Evolutionary conservation across 306 rosid species (phyloP).

Genomic region (Ormosia emarginata): DNA sequence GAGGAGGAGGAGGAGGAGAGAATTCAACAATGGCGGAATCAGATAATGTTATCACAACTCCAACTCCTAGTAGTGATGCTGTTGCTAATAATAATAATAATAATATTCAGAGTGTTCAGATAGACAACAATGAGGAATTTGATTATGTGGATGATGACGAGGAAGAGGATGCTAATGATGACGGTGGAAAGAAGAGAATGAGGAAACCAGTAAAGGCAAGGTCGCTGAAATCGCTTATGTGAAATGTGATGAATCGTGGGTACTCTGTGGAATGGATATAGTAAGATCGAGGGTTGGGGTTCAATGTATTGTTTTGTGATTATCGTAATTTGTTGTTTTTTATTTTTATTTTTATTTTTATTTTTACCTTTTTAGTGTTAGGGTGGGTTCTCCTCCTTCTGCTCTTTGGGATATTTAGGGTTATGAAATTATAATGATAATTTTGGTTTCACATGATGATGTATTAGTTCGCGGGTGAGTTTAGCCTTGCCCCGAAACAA

Average conservation of each 20-base stretch:
- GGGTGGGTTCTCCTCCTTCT: not conserved
- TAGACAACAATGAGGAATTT: slow-evolving; percentile 21
- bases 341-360: not conserved
- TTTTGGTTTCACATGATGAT: slow-evolving; percentile 17
- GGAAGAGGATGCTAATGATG: slow-evolving; percentile 31
- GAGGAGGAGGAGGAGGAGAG: not conserved
- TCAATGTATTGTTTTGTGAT: slow-evolving; percentile 10
- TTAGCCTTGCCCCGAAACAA: slow-evolving; percentile 17
- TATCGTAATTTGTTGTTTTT: not conserved
- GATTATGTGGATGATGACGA: slow-evolving; percentile 50
- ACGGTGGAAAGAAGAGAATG: slow-evolving; percentile 52
- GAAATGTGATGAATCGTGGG: not conserved
- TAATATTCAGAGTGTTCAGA: not conserved
- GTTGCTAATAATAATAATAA: not conserved
- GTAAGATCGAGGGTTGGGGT: slow-evolving; percentile 32
- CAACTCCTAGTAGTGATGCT: not conserved
- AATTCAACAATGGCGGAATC: not conserved
- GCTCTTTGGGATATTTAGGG: slow-evolving; percentile 32
- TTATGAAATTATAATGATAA: slow-evolving; percentile 25
- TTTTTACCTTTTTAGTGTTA: not conserved
- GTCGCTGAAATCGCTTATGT: slow-evolving; percentile 86
- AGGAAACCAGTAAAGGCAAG: slow-evolving; percentile 86
- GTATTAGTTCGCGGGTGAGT: slow-evolving; percentile 41
- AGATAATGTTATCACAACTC: not conserved
- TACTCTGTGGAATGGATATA: not conserved